Conservation (phyloP, 164 flowering plant genomes). For the Liquidambar formosana region DNA sequence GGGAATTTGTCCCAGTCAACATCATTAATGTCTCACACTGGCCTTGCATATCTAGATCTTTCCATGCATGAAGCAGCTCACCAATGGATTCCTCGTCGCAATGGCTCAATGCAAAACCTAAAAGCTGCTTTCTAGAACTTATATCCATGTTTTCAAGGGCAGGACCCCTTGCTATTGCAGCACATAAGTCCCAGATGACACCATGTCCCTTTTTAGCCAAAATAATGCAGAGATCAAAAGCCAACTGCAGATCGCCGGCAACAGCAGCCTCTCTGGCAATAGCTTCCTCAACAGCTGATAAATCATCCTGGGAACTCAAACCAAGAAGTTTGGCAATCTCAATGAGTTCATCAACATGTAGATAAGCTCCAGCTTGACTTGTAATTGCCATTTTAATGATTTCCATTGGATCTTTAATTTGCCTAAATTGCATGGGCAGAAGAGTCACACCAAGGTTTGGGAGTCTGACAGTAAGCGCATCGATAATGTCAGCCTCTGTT, state of each 20-base stretch:
- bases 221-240: slow-evolving; percentile 89
- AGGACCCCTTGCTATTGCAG: slow-evolving; percentile 96
- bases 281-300: slow-evolving; percentile 88
- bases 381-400: slow-evolving; percentile 83
- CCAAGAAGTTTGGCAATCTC: slow-evolving; percentile 94
- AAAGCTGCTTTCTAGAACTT: slow-evolving; percentile 70
- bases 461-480: slow-evolving; percentile 83
- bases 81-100: slow-evolving; percentile 93
- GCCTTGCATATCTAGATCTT: slow-evolving; percentile 84
- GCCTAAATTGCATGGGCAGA: slow-evolving; percentile 88
- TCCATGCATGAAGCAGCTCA: slow-evolving; percentile 92
- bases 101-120: slow-evolving; percentile 91
- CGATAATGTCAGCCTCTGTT: slow-evolving; percentile 82
- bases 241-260: slow-evolving; percentile 89
- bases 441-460: slow-evolving; percentile 92
- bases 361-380: slow-evolving; percentile 79
- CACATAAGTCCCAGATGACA: slow-evolving; percentile 89
- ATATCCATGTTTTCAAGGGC: slow-evolving; percentile 81
- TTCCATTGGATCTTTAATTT: slow-evolving; percentile 92
- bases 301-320: slow-evolving; percentile 69
- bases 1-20: slow-evolving; percentile 58
- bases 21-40: slow-evolving; percentile 68
- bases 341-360: slow-evolving; percentile 88
- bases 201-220: slow-evolving; percentile 89
- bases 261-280: slow-evolving; percentile 99